A percentile compares a stretch with the other conserved stretches of the same genome.
phyloP scores from a whole-genome alignment of 1,284 basidiomycete genomes.

The Cutaneotrichosporon cutaneum region DNA sequence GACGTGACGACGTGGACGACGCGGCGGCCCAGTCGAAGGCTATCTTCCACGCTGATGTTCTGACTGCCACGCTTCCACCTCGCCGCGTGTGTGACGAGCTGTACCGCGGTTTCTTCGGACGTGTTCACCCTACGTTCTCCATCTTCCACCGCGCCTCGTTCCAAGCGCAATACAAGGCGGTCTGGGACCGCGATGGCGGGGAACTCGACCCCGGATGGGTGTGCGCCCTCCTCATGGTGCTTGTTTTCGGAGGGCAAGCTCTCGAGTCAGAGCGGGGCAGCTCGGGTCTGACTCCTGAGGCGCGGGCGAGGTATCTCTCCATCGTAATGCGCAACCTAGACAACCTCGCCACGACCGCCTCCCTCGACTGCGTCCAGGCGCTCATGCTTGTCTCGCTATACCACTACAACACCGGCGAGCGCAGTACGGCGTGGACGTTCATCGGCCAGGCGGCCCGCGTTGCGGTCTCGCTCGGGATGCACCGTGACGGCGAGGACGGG shows the following conservation, averaged over 20 bases:
- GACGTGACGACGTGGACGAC: neutral
- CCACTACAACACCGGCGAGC: conserved; percentile 30
- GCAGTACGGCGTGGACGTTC: conserved; percentile 27
- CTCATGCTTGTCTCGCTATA: conserved; percentile 27
- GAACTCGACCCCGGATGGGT: conserved; percentile 17
- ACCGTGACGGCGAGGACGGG: conserved; percentile 20
- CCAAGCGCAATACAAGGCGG: conserved; percentile 15
- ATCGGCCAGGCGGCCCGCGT: conserved; percentile 25
- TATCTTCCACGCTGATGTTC: neutral
- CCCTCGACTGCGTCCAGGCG: conserved; percentile 26
- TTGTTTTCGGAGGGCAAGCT: conserved; percentile 23
- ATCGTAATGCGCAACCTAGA: conserved; percentile 21
- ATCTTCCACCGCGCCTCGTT: conserved; percentile 25
- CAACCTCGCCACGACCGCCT: conserved; percentile 20
- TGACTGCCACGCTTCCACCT: conserved; percentile 9
- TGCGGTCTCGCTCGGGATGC: conserved; percentile 24
- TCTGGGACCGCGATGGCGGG: neutral
- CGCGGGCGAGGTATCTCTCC: conserved; percentile 13
- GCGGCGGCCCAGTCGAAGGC: neutral
- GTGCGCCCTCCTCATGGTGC: conserved; percentile 23
- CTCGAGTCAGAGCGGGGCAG: conserved; percentile 13
- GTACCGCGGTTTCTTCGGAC: conserved; percentile 23
- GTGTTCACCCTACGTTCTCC: conserved; percentile 26
- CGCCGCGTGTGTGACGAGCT: conserved; percentile 11
- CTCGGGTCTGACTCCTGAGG: conserved; percentile 11